These are phyloP conservation scores for Nitzschia sp. DNA, from an alignment of 108 stramenopile genomes.

Conservation along the genomic window DNA sequence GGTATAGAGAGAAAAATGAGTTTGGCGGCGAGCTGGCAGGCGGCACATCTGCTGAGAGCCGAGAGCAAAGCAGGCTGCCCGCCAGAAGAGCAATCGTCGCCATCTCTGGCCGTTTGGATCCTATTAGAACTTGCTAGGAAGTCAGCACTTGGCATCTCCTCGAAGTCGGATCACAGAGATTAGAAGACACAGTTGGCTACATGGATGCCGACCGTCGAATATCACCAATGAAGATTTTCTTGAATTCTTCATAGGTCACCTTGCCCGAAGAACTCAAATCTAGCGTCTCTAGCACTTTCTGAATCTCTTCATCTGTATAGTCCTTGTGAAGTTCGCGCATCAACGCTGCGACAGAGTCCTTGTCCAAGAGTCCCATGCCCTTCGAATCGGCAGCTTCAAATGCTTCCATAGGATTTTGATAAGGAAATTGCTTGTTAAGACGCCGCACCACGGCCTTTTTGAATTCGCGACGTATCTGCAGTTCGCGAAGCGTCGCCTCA, in stretches of 20 bases:
- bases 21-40: background rate
- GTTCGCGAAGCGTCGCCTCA: slow-evolving; percentile 63
- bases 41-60: background rate
- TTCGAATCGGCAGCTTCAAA: slow-evolving; percentile 71
- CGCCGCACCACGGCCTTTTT: slow-evolving; percentile 77
- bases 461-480: slow-evolving; percentile 79
- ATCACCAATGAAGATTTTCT: slow-evolving; percentile 56
- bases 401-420: slow-evolving; percentile 62
- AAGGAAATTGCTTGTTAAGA: slow-evolving; percentile 67
- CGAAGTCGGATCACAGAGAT: background rate
- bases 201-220: slow-evolving; percentile 68
- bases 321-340: slow-evolving; percentile 71
- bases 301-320: slow-evolving; percentile 73
- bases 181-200: slow-evolving; percentile 25
- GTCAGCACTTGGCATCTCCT: too few species aligned
- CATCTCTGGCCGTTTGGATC: background rate
- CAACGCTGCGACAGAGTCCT: slow-evolving; percentile 50
- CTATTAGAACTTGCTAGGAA: background rate
- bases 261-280: slow-evolving; percentile 63
- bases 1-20: background rate
- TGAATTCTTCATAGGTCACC: slow-evolving; percentile 76
- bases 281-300: slow-evolving; percentile 58
- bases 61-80: too few species aligned
- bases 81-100: too few species aligned
- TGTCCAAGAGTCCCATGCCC: slow-evolving; percentile 48